Evolutionary conservation across 495 filamentous ascomycete genomes (phyloP).

Genomic region (Penicillium coprophilum): DNA sequence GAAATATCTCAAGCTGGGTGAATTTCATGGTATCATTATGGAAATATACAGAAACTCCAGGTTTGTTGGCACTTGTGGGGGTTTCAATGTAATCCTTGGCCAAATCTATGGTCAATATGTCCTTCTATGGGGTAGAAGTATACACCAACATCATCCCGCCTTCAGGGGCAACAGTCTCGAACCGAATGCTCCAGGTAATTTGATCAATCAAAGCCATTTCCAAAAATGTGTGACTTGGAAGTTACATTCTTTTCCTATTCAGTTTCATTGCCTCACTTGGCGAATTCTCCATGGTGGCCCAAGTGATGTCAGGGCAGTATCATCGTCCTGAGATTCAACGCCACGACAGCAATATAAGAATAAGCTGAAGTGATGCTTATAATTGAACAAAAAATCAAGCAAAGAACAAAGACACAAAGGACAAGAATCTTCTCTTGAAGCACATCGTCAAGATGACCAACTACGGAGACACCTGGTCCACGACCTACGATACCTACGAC

Average conservation of each 20-base stretch:
- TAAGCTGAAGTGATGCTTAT: background rate
- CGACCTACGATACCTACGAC: conserved; percentile 18
- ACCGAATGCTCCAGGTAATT: conserved; percentile 2
- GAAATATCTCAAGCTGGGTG: background rate
- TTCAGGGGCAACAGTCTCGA: conserved; percentile 19
- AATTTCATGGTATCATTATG: background rate
- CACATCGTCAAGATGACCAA: conserved; percentile 25
- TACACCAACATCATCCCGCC: conserved; percentile 17
- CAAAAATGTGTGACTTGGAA: background rate
- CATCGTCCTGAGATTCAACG: conserved; percentile 13
- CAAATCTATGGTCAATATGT: background rate
- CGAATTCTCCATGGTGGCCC: conserved; percentile 1
- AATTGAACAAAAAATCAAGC: background rate
- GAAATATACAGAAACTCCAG: background rate
- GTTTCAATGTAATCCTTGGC: background rate
- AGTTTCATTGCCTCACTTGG: conserved; percentile 15
- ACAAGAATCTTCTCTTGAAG: background rate
- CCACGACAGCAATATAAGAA: conserved; percentile 19
- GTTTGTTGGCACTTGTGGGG: background rate
- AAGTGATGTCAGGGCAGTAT: conserved; percentile 23
- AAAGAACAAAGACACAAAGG: background rate
- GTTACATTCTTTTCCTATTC: background rate
- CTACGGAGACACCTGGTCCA: conserved; percentile 16
- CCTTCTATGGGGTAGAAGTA: background rate
- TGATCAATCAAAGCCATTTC: conserved; percentile 4